Percentiles rank a stretch among this genome's conserved stretches.
Conservation (phyloP, 1,284 basidiomycete genomes). For the Ceratobasidium papillatum region DNA sequence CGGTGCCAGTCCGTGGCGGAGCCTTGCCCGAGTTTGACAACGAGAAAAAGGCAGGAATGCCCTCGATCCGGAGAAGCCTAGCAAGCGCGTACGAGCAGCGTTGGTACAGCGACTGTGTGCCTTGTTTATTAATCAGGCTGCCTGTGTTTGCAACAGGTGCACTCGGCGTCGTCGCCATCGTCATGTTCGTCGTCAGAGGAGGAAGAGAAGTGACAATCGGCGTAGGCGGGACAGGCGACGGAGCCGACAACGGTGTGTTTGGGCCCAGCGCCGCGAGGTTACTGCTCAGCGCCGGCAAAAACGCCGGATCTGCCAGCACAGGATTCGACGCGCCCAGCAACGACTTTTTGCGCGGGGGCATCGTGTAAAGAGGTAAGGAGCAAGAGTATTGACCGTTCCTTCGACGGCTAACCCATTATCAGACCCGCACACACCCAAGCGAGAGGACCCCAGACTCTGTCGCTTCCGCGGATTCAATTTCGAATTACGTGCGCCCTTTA, state of each 20-base stretch:
- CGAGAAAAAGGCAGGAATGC: slow-evolving; percentile 74
- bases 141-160: slow-evolving; percentile 17
- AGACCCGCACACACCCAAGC: neutral
- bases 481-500: slow-evolving; percentile 31
- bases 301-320: slow-evolving; percentile 14
- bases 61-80: slow-evolving; percentile 76
- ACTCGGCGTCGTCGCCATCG: slow-evolving; percentile 8
- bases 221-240: slow-evolving; percentile 64
- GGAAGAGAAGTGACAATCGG: slow-evolving; percentile 67
- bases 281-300: slow-evolving; percentile 30
- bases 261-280: slow-evolving; percentile 38
- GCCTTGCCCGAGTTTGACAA: slow-evolving; percentile 31
- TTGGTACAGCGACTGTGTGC: slow-evolving; percentile 84
- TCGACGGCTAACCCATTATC: slow-evolving; percentile 17
- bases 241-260: slow-evolving; percentile 43
- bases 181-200: neutral
- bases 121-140: slow-evolving; percentile 80
- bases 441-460: slow-evolving; percentile 5
- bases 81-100: slow-evolving; percentile 80
- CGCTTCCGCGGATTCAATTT: slow-evolving; percentile 15
- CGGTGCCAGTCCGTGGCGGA: slow-evolving; percentile 55
- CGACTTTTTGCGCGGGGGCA: slow-evolving; percentile 45
- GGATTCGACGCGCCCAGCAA: slow-evolving; percentile 38
- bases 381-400: neutral
- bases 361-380: neutral